Conservation (phyloP, 371 early-diverging fungal species). For the Lichtheimia hyalospora region DNA sequence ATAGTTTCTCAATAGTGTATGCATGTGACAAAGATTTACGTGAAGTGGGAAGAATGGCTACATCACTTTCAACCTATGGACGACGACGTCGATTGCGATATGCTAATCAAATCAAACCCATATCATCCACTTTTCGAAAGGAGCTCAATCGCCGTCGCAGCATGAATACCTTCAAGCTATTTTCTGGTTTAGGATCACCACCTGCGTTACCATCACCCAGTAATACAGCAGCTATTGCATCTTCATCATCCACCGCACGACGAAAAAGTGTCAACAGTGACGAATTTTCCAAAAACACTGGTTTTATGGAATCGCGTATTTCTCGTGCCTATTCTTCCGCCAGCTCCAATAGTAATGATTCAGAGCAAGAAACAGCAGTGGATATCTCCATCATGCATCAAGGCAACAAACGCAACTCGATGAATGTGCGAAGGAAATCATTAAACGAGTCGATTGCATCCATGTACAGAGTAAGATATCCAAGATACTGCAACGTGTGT, state of each 20-base stretch:
- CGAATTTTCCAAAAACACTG: background rate
- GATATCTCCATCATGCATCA: background rate
- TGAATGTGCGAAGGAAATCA: constrained; percentile 4
- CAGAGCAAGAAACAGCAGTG: background rate
- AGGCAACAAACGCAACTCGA: background rate
- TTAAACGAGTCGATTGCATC: constrained; percentile 8
- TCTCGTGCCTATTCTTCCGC: constrained; percentile 1
- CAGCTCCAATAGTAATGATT: constrained; percentile 1
- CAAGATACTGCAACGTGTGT: background rate
- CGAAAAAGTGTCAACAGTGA: constrained; percentile 5
- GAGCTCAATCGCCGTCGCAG: constrained; percentile 10
- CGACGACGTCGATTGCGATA: background rate
- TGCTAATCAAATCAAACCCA: background rate
- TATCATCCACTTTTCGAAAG: constrained; percentile 8
- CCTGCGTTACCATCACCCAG: background rate
- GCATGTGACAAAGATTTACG: constrained; percentile 14
- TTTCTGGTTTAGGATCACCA: constrained; percentile 2
- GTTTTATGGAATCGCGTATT: constrained; percentile 11
- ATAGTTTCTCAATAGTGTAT: background rate
- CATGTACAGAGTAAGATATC: constrained; percentile 1
- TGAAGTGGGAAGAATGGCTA: constrained; percentile 16
- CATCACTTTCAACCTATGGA: background rate
- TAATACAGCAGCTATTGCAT: background rate
- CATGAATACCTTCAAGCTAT: constrained; percentile 13
- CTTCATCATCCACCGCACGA: background rate